phyloP scores from a whole-genome alignment of 768 basidiomycete genomes.

The Tubosaeta brunneosetosa region DNA sequence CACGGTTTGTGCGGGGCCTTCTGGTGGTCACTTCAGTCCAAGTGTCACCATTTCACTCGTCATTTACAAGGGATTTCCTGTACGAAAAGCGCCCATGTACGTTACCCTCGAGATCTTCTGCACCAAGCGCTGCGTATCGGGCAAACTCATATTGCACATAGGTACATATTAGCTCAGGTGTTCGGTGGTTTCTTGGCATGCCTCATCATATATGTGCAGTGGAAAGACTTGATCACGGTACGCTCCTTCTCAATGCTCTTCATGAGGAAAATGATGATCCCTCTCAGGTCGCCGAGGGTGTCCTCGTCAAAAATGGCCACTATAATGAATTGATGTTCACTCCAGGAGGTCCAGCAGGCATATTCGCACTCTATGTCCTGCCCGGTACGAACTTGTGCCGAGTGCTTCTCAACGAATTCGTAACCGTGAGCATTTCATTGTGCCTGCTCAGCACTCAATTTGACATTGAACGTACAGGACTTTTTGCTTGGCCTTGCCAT shows the following conservation, averaged over 20 bases:
- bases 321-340: conserved; percentile 34
- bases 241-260: conserved; percentile 41
- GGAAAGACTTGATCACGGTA: conserved; percentile 48
- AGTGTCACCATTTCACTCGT: conserved; percentile 51
- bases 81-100: conserved; percentile 47
- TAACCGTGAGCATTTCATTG: conserved; percentile 24
- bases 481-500: conserved; percentile 21
- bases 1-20: conserved; percentile 45
- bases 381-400: conserved; percentile 30
- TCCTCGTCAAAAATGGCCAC: conserved; percentile 24
- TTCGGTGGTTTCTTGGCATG: conserved; percentile 62
- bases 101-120: conserved; percentile 12
- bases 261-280: not conserved
- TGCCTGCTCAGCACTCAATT: not conserved
- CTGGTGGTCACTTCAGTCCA: conserved; percentile 66
- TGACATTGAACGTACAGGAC: conserved; percentile 10
- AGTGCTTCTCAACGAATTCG: conserved; percentile 38
- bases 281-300: conserved; percentile 23
- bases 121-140: not conserved
- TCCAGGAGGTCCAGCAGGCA: conserved; percentile 32
- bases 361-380: conserved; percentile 35
- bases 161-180: conserved; percentile 65
- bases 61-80: conserved; percentile 53
- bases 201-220: conserved; percentile 58
- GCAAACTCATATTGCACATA: conserved; percentile 24